Evolutionary conservation across 306 rosid genomes (phyloP).

Genomic region (Gynostemma pentaphyllum): DNA sequence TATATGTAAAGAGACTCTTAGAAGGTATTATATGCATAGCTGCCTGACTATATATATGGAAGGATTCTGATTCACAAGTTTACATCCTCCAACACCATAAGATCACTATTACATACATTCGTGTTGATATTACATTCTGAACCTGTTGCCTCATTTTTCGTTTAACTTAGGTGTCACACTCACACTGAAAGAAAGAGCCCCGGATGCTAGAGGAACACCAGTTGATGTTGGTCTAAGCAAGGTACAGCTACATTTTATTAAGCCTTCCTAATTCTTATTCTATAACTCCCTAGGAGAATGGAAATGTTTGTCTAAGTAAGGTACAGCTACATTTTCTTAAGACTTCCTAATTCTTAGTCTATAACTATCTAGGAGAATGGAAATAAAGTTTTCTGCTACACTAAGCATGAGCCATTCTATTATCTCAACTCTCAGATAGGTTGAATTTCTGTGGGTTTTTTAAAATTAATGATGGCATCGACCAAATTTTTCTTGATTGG

Average conservation of each 20-base stretch:
- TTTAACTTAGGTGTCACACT: slow-evolving; percentile 58
- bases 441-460: not conserved
- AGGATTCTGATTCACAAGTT: not conserved
- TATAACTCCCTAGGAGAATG: not conserved
- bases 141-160: not conserved
- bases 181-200: slow-evolving; percentile 49
- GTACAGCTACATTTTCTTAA: slow-evolving; percentile 27
- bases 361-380: not conserved
- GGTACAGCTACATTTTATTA: slow-evolving; percentile 35
- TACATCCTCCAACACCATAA: not conserved
- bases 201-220: slow-evolving; percentile 34
- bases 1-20: not conserved
- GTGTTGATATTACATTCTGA: not conserved
- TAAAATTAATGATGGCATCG: not conserved
- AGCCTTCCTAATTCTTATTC: not conserved
- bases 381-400: not conserved
- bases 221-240: slow-evolving; percentile 88
- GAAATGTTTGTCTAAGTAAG: slow-evolving; percentile 69
- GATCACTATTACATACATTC: not conserved
- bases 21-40: not conserved
- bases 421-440: not conserved
- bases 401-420: not conserved
- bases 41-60: not conserved
- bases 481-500: not conserved
- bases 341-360: not conserved